Evolutionary conservation across 352 stramenopile species (phyloP).

Genomic region (Phytophthora citricola): DNA sequence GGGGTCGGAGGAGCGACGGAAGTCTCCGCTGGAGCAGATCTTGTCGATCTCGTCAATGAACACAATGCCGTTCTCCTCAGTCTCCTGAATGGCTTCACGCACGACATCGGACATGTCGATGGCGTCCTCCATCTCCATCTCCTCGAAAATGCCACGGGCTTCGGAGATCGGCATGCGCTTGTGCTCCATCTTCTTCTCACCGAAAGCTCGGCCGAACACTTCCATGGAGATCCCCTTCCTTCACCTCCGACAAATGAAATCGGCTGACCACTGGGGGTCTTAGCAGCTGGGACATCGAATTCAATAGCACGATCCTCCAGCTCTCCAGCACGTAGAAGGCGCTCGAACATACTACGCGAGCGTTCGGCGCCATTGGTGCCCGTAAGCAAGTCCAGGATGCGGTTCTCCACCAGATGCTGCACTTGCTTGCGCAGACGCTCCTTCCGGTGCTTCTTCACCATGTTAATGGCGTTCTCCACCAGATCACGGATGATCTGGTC

Average conservation of each 20-base stretch:
- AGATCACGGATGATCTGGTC: slow-evolving; percentile 99
- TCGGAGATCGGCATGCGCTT: slow-evolving; percentile 96
- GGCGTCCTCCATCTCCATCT: slow-evolving; percentile 96
- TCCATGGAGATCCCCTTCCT: slow-evolving; percentile 78
- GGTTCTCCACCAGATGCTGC: slow-evolving; percentile 93
- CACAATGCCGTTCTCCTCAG: slow-evolving; percentile 99
- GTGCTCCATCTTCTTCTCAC: slow-evolving; percentile 88
- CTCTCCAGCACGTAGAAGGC: slow-evolving; percentile 88
- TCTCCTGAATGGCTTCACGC: slow-evolving; percentile 88
- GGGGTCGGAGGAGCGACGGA: slow-evolving; percentile 93
- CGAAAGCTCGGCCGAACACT: slow-evolving; percentile 76
- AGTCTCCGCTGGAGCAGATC: slow-evolving; percentile 97
- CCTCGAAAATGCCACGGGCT: slow-evolving; percentile 93
- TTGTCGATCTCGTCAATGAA: slow-evolving; percentile 99
- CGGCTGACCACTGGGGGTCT: slow-evolving; percentile 52
- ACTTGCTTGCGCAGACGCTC: slow-evolving; percentile 94
- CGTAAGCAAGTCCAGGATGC: slow-evolving; percentile 95
- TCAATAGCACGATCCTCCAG: slow-evolving; percentile 86
- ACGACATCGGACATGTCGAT: slow-evolving; percentile 92
- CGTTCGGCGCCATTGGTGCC: slow-evolving; percentile 86
- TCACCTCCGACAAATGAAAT: slow-evolving; percentile 80
- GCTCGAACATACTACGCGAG: slow-evolving; percentile 92
- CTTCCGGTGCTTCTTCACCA: slow-evolving; percentile 96
- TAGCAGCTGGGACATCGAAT: slow-evolving; percentile 71
- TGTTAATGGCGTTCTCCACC: slow-evolving; percentile 97